Percentiles rank a stretch among this genome's conserved stretches.
phyloP scores from a whole-genome alignment of 2,329 filamentous ascomycete species.

The Dendrostoma leiphaemia region DNA sequence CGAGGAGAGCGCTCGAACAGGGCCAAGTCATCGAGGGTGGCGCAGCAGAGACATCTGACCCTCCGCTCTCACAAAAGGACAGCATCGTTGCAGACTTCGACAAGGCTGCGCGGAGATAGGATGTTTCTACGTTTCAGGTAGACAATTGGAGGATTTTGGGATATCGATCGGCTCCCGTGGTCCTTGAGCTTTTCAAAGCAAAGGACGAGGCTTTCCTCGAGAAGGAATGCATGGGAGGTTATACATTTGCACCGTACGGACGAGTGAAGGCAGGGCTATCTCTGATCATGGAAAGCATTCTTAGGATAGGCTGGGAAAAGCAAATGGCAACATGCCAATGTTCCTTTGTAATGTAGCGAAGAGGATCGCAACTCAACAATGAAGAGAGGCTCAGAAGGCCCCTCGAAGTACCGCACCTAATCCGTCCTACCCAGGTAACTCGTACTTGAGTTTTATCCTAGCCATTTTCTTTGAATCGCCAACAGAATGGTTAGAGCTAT shows the following conservation, averaged over 20 bases:
- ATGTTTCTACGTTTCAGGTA: too few relatives aligned
- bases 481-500: too few relatives aligned
- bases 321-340: not conserved
- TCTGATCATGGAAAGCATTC: constrained; percentile 6
- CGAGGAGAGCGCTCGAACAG: constrained; percentile 46
- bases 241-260: not conserved
- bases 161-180: too few relatives aligned
- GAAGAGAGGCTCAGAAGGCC: not conserved
- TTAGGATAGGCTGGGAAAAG: not conserved
- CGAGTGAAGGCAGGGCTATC: not conserved
- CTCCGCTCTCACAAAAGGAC: constrained; percentile 19
- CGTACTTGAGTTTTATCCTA: not conserved
- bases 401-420: constrained; percentile 1
- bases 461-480: not conserved
- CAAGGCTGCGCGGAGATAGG: constrained; percentile 20
- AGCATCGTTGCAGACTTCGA: constrained; percentile 29
- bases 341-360: not conserved
- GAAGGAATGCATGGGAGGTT: not conserved
- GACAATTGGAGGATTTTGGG: too few relatives aligned
- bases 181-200: too few relatives aligned
- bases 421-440: not conserved
- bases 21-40: constrained; percentile 21
- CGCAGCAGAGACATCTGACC: constrained; percentile 21
- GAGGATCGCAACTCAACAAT: constrained; percentile 13
- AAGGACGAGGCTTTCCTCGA: not conserved